phyloP scores from a whole-genome alignment of 1,139 yeast genomes.

The Candida labiduridarum region DNA sequence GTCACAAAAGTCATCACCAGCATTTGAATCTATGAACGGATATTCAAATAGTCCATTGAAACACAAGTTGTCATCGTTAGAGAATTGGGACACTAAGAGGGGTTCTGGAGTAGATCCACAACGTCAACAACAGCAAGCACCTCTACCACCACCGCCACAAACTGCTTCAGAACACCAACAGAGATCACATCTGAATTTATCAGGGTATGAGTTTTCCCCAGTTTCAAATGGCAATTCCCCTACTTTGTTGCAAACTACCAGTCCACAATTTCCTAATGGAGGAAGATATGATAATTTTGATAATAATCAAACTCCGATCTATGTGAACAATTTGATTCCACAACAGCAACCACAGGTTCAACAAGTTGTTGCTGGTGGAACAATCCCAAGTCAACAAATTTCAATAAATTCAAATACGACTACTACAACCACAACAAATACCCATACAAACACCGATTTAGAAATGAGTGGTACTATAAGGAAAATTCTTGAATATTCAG shows the following conservation, averaged over 20 bases:
- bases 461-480: constrained; percentile 25
- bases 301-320: neutral
- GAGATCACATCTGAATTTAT: neutral
- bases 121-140: neutral
- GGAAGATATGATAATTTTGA: constrained; percentile 1
- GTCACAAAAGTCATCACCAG: neutral
- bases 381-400: neutral
- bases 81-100: constrained; percentile 6
- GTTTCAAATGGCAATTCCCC: constrained; percentile 1
- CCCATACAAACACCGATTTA: constrained; percentile 13
- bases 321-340: neutral
- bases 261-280: neutral
- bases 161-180: neutral
- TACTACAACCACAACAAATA: neutral
- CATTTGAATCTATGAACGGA: neutral
- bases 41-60: constrained; percentile 4
- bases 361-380: neutral
- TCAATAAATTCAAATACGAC: neutral
- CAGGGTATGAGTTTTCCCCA: neutral
- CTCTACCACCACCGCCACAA: neutral
- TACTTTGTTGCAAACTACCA: neutral
- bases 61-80: constrained; percentile 7
- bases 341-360: constrained; percentile 2
- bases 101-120: neutral
- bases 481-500: constrained; percentile 25